phyloP scores from a whole-genome alignment of 192 early-diverging fungal species.

The Linnemannia zychae region DNA sequence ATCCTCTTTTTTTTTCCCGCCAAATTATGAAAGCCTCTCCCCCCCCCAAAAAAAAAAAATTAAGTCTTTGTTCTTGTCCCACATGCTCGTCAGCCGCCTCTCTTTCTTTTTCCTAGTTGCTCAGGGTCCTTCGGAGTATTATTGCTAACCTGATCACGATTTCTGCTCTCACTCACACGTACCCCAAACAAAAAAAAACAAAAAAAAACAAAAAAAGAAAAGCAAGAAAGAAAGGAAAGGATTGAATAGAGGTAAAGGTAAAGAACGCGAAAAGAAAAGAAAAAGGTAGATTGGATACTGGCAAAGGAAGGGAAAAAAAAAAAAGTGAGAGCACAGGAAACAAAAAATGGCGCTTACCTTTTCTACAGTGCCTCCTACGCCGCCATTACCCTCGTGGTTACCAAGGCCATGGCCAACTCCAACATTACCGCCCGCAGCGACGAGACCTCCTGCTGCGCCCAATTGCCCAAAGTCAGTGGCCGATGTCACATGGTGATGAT shows the following conservation, averaged over 20 bases:
- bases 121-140: not conserved
- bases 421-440: not conserved
- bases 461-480: not conserved
- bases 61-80: too few species aligned
- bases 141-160: not conserved
- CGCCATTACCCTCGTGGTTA: too few species aligned
- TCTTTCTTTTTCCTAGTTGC: not conserved
- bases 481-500: not conserved
- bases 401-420: not conserved
- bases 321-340: not conserved
- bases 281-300: not conserved
- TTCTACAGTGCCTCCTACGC: slow-evolving; percentile 1
- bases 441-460: not conserved
- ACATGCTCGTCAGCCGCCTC: not conserved
- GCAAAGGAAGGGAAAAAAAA: not conserved
- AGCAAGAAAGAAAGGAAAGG: not conserved
- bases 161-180: not conserved
- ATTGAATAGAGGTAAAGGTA: not conserved
- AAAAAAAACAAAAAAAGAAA: not conserved
- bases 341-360: slow-evolving; percentile 19
- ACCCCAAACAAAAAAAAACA: not conserved
- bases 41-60: too few species aligned
- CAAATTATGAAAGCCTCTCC: not conserved
- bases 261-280: not conserved
- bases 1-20: not conserved